These are phyloP conservation scores for Phylloporus arenicola DNA, from an alignment of 768 basidiomycete genomes.

Conservation along the genomic window DNA sequence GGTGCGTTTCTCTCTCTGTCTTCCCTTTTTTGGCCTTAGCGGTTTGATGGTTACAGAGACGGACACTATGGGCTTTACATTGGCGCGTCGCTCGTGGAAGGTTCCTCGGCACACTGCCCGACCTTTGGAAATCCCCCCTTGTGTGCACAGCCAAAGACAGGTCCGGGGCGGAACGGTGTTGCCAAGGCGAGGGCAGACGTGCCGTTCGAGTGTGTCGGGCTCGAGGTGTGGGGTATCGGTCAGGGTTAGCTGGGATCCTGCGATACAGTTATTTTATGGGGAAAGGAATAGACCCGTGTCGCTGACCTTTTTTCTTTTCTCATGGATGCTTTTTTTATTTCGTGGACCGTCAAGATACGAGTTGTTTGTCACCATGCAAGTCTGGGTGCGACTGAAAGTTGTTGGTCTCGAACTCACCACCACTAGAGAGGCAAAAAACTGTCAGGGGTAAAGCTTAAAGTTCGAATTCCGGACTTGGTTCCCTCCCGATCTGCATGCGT, in stretches of 20 bases:
- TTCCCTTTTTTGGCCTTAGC: neutral
- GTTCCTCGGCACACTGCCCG: slow-evolving; percentile 78
- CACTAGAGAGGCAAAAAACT: too few species aligned
- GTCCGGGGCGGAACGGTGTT: slow-evolving; percentile 19
- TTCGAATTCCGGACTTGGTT: too few species aligned
- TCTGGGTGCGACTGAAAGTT: neutral
- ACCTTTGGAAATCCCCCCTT: slow-evolving; percentile 86
- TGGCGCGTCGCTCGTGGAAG: slow-evolving; percentile 73
- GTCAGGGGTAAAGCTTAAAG: too few species aligned
- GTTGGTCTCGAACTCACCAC: too few species aligned
- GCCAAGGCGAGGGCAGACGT: slow-evolving; percentile 36
- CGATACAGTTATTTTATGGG: neutral
- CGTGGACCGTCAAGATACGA: neutral
- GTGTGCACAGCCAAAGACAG: slow-evolving; percentile 37
- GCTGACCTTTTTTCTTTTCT: neutral
- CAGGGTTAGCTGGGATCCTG: neutral
- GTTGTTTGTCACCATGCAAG: neutral
- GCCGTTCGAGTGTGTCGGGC: slow-evolving; percentile 84
- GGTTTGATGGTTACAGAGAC: slow-evolving; percentile 42
- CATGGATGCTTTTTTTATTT: neutral
- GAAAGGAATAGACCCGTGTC: neutral
- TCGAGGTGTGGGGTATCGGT: slow-evolving; percentile 88
- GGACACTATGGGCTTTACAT: slow-evolving; percentile 88
- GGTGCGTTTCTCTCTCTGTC: slow-evolving; percentile 46
- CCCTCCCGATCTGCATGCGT: too few species aligned